Base-by-base conservation (phyloP, 495 filamentous ascomycete genomes). In the Penicillium turbatum region DNA sequence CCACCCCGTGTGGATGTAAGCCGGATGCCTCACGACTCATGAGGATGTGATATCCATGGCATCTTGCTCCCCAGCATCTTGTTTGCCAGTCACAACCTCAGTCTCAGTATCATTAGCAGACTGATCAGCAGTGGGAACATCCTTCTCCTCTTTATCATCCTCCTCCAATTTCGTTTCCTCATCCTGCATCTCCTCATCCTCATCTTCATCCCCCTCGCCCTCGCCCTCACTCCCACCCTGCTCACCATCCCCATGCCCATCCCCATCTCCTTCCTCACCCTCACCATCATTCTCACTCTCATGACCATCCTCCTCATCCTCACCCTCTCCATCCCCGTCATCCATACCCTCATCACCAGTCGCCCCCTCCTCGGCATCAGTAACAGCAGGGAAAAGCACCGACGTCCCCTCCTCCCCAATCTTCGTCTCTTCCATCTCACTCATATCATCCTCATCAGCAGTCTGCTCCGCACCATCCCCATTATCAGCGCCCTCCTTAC, bases 361-460 rank as follows among this genome's bases (percentile, higher is more conserved):
- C 7, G 38, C 64, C 10, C 59, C 64, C 7, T 63, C 70, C 26
- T 71, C 66, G 6, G 63, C 61, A 39, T 70, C 60, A 24, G 54
- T 54, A 13, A 76, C 45, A 38, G 69, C 71, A 6, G 68, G 75
- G 57, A 75, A 80, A 49, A 68, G 49, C 16, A 59, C 40, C 8
- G 48, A 35, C 45, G 69, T 72, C 1, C 53, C 55, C 30, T 75
- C 68, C 47, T 69, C 76, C 38, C 81, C 74, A 3, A 79, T 76
- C 31, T 67, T 65, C 55, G 70, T 72, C 24, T 80, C 78, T 30
- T 82, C 78, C 5, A 85, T 78, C 48, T 92, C 88, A 48, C 85
- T 90, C 7, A 91, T 69, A 54, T 91, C 88, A 63, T 86, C 90
- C 68, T 92, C 88, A 56, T 90, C 88, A 0, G 85, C 88, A 46